Percentiles rank a stretch among this genome's conserved stretches.
These are phyloP conservation scores for Penicillium bialowiezense DNA, from an alignment of 495 filamentous ascomycete genomes.

Conservation along the genomic window DNA sequence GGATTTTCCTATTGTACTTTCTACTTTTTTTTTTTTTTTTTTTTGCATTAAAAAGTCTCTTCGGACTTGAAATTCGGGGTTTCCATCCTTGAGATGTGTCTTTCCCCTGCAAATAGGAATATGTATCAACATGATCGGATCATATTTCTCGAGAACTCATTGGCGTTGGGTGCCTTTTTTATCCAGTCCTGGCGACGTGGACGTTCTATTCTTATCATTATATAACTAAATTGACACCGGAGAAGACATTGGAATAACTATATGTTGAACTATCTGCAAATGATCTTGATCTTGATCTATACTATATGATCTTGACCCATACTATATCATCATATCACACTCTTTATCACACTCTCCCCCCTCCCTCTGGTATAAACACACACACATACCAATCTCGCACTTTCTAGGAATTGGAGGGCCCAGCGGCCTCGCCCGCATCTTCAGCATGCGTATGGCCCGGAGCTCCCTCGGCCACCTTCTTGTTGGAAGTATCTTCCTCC, in stretches of 20 bases:
- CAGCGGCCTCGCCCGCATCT: constrained; percentile 8
- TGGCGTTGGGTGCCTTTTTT: background rate
- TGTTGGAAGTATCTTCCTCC: constrained; percentile 14
- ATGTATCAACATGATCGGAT: constrained; percentile 5
- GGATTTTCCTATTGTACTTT: background rate
- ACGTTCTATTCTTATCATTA: constrained; percentile 5
- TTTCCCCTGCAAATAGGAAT: background rate
- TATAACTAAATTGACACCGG: constrained; percentile 11
- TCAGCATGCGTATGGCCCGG: constrained; percentile 26
- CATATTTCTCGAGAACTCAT: background rate
- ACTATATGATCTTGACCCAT: background rate
- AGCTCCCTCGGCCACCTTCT: constrained; percentile 10
- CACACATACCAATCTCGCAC: background rate
- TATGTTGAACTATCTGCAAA: too few relatives aligned
- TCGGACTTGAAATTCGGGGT: background rate
- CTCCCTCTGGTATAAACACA: background rate
- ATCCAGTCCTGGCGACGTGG: constrained; percentile 9
- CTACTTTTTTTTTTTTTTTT: background rate
- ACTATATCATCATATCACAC: too few relatives aligned
- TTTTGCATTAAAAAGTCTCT: background rate
- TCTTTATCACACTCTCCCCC: too few relatives aligned
- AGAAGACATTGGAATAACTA: background rate
- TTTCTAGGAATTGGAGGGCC: constrained; percentile 17
- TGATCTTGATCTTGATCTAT: too few relatives aligned
- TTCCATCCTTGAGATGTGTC: background rate